Percentiles rank a stretch among this genome's conserved stretches.
Evolutionary conservation across 257 asterid species (phyloP).

Genomic region (Jacaranda mimosifolia): DNA sequence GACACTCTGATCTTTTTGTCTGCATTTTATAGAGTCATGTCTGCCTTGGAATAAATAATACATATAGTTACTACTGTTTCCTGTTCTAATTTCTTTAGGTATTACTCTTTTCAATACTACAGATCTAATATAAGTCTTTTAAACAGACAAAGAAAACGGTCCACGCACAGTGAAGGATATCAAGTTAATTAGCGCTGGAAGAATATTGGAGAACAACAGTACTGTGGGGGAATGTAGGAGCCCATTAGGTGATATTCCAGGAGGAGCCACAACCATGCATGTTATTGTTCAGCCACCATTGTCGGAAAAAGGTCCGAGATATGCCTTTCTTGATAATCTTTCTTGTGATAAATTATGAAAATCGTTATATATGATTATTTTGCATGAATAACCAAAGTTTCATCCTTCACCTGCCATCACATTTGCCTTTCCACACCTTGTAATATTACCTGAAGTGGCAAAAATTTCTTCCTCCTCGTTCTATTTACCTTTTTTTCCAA

Average conservation of each 20-base stretch:
- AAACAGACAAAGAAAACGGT: slow-evolving; percentile 79
- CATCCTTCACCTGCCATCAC: neutral
- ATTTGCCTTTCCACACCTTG: too few species aligned
- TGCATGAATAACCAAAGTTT: neutral
- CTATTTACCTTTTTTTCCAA: neutral
- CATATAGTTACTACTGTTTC: neutral
- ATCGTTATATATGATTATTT: neutral
- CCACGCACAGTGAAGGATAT: slow-evolving; percentile 81
- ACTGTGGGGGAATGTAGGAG: slow-evolving; percentile 82
- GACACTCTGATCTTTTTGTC: neutral
- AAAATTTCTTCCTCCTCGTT: neutral
- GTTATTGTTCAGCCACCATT: slow-evolving; percentile 85
- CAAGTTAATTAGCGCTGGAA: slow-evolving; percentile 85
- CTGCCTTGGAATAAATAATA: neutral
- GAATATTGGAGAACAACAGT: slow-evolving; percentile 82
- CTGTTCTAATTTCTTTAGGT: neutral
- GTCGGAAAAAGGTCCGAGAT: slow-evolving; percentile 66
- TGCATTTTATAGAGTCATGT: neutral
- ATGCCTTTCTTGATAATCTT: neutral
- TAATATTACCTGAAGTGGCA: too few species aligned
- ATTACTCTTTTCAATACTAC: neutral
- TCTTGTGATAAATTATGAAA: neutral
- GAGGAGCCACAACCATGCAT: slow-evolving; percentile 91
- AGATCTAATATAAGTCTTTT: slow-evolving; percentile 25
- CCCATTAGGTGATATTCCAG: slow-evolving; percentile 79